Evolutionary conservation across 1,284 basidiomycete species (phyloP), one percentile per base, ranked within the genome.

Genomic region (Baeospora myosura): DNA sequence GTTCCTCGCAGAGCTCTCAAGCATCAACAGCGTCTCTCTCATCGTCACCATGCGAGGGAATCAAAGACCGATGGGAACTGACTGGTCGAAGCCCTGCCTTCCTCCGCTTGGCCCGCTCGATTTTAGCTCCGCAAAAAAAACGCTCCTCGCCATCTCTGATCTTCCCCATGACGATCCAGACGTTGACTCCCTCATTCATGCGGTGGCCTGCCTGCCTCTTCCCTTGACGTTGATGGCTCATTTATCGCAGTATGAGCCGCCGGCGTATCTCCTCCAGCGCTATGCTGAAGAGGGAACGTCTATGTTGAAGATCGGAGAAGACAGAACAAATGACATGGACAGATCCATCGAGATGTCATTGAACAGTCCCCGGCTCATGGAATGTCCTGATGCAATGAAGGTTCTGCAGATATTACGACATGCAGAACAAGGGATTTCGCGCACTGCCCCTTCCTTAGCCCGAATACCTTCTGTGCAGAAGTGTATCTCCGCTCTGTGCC

Each of bases 11-110:
- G 44, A 46, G 10, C 25, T 51, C 1, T 51, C 49, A 3, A 40
- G 29, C 21, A 45, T 51, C 16, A 36, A 42, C 4, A 35, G 24
- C 1, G 47, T 51, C 14, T 49, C 47, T 10, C 34, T 51, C 11
- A 37, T 51, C 20, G 12, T 51, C 12, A 51, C 49, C 8, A 41
- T 51, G 5, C 45, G 49, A 22, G 49, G 49, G 10, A 51, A 44
- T 12, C 47, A 51, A 20, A 45, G 49, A 14, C 49, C 49, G 3
- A 39, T 49, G 3, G 49, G 49, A 16, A 46, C 49, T 18, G 31
- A 24, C 3, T 51, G 48, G 44, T 49, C 11, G 14, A 48, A 48
- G 32, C 40, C 49, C 1, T 42, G 38, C 34, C 40, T 41, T 14
- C 41, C 44, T 2, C 32, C 45, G 12, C 37, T 51, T 10, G 42